phyloP scores from a whole-genome alignment of 1,139 yeast species.

The Debaryomycetaceae sp. region DNA sequence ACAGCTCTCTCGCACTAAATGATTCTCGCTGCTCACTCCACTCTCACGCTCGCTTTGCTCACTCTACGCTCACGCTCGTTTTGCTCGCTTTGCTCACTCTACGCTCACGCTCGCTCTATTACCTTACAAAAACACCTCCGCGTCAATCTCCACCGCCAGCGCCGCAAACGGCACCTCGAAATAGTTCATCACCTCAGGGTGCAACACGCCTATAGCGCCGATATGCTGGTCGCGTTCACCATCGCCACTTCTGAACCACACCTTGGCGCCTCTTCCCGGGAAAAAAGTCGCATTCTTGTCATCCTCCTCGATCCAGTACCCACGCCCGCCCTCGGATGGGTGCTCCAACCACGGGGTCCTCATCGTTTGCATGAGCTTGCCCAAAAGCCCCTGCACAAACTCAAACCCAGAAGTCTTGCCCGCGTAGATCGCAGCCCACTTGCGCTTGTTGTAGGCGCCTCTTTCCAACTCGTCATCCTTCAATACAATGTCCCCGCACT shows the following conservation, averaged over 20 bases:
- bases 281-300: conserved; percentile 69
- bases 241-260: conserved; percentile 64
- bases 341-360: conserved; percentile 80
- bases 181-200: conserved; percentile 83
- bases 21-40: too few species aligned
- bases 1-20: too few species aligned
- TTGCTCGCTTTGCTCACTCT: not conserved
- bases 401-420: conserved; percentile 97
- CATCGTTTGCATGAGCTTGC: conserved; percentile 93
- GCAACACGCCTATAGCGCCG: conserved; percentile 91
- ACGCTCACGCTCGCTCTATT: not conserved
- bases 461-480: conserved; percentile 79
- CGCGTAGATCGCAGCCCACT: conserved; percentile 91
- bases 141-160: conserved; percentile 83
- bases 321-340: conserved; percentile 55
- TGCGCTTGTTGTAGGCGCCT: conserved; percentile 87
- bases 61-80: not conserved
- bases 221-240: conserved; percentile 55
- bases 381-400: conserved; percentile 87
- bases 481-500: conserved; percentile 90
- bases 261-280: conserved; percentile 96
- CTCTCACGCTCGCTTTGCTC: not conserved
- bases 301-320: conserved; percentile 82
- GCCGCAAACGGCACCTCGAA: conserved; percentile 94
- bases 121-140: conserved; percentile 62